Conservation (phyloP, 805 yeast species). For the Nakazawaea ishiwadae region DNA sequence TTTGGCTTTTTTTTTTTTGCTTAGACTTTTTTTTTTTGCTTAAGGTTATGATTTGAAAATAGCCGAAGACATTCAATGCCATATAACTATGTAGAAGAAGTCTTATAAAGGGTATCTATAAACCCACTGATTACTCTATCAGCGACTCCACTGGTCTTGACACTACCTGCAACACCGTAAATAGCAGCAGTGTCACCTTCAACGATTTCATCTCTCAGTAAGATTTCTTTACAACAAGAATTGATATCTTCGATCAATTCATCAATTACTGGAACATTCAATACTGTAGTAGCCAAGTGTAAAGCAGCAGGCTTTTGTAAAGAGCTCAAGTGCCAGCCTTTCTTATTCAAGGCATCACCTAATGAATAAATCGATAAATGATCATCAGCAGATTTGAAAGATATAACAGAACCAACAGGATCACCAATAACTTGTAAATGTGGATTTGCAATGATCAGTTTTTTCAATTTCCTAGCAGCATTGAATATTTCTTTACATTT, state of each 20-base stretch:
- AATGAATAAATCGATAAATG: constrained; percentile 68
- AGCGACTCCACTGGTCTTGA: constrained; percentile 78
- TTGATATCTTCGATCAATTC: constrained; percentile 52
- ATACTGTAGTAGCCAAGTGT: constrained; percentile 82
- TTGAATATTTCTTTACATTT: constrained; percentile 63
- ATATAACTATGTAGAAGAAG: not conserved
- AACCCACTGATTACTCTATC: constrained; percentile 76
- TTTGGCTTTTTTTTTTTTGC: not conserved
- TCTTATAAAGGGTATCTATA: constrained; percentile 72
- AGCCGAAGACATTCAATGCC: too few relatives aligned
- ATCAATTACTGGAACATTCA: constrained; percentile 59
- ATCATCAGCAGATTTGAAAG: constrained; percentile 54
- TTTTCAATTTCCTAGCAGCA: constrained; percentile 56
- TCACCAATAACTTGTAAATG: constrained; percentile 75
- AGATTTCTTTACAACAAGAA: constrained; percentile 37
- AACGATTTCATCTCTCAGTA: constrained; percentile 28
- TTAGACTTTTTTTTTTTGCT: not conserved
- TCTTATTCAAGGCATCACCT: constrained; percentile 60
- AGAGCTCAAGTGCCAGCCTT: constrained; percentile 88
- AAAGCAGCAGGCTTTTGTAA: constrained; percentile 88
- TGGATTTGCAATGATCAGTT: constrained; percentile 39
- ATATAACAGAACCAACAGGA: constrained; percentile 76
- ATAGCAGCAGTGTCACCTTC: constrained; percentile 74
- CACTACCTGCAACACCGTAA: constrained; percentile 94
- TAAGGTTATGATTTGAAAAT: too few relatives aligned